Conservation (phyloP, 768 basidiomycete genomes). For the Pleurotus sapidus region DNA sequence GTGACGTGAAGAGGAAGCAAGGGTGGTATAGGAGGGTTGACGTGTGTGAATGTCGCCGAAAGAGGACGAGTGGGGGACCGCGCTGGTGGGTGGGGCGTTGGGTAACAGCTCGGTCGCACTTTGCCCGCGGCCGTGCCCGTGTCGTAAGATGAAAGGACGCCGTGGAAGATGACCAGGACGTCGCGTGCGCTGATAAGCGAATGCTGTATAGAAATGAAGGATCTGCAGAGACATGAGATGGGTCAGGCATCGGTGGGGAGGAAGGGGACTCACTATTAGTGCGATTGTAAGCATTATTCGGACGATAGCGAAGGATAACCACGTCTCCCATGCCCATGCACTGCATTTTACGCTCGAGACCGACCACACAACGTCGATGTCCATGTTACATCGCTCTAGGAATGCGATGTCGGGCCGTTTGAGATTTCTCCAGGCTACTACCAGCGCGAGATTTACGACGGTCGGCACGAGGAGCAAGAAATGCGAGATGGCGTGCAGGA, state of each 20-base stretch:
- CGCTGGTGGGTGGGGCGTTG: background rate
- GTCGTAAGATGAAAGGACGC: background rate
- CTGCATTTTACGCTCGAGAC: constrained; percentile 24
- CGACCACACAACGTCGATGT: constrained; percentile 69
- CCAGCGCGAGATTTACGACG: constrained; percentile 50
- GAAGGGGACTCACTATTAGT: constrained; percentile 47
- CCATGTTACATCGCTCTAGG: constrained; percentile 52
- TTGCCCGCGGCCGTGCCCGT: background rate
- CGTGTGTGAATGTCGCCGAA: background rate
- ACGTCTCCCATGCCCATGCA: constrained; percentile 44
- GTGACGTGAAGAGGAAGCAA: constrained; percentile 1
- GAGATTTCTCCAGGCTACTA: constrained; percentile 49
- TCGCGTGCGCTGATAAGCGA: constrained; percentile 12
- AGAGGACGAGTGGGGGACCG: background rate
- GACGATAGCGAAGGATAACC: constrained; percentile 50
- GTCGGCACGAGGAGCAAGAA: constrained; percentile 50
- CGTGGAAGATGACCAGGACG: constrained; percentile 1
- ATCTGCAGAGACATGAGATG: constrained; percentile 5
- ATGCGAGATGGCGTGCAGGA: constrained; percentile 40
- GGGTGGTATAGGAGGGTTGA: constrained; percentile 3
- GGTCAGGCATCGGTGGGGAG: background rate
- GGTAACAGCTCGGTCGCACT: constrained; percentile 1
- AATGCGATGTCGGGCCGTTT: constrained; percentile 32
- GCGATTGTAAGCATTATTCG: constrained; percentile 52
- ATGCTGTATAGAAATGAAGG: constrained; percentile 22